phyloP scores from a whole-genome alignment of 1,139 yeast species.

The Yamadazyma membranifaciens region DNA sequence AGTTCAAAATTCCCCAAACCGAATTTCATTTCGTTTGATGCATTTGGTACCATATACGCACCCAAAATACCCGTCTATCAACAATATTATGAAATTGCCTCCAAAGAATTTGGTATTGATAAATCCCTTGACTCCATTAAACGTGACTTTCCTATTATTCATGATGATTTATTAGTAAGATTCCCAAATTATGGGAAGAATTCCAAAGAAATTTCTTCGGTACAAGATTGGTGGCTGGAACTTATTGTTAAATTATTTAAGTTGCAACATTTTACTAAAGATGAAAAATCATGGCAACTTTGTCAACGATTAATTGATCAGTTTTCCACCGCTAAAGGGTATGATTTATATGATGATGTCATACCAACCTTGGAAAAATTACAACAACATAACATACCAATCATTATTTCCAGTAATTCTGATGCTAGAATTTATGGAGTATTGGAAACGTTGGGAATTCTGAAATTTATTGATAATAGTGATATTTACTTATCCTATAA shows the following conservation, averaged over 20 bases:
- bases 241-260: slow-evolving; percentile 45
- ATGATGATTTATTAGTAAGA: slow-evolving; percentile 23
- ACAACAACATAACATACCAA: slow-evolving; percentile 26
- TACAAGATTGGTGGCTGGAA: slow-evolving; percentile 60
- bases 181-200: slow-evolving; percentile 65
- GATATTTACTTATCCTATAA: slow-evolving; percentile 54
- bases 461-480: slow-evolving; percentile 34
- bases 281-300: slow-evolving; percentile 21
- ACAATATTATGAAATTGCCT: slow-evolving; percentile 51
- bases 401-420: slow-evolving; percentile 59
- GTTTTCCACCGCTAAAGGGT: slow-evolving; percentile 53
- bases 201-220: slow-evolving; percentile 17
- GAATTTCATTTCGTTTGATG: slow-evolving; percentile 59
- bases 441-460: slow-evolving; percentile 44
- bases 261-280: slow-evolving; percentile 21
- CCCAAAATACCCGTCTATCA: slow-evolving; percentile 53
- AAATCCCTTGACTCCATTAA: slow-evolving; percentile 28
- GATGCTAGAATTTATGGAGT: slow-evolving; percentile 50
- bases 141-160: slow-evolving; percentile 27
- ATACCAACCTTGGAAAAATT: slow-evolving; percentile 41
- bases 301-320: slow-evolving; percentile 42
- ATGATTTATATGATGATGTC: slow-evolving; percentile 54
- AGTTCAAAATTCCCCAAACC: slow-evolving; percentile 38
- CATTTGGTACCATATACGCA: slow-evolving; percentile 62
- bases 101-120: slow-evolving; percentile 39